Base-by-base conservation (phyloP, 208 protist genomes). In the Crithidia bombi region DNA sequence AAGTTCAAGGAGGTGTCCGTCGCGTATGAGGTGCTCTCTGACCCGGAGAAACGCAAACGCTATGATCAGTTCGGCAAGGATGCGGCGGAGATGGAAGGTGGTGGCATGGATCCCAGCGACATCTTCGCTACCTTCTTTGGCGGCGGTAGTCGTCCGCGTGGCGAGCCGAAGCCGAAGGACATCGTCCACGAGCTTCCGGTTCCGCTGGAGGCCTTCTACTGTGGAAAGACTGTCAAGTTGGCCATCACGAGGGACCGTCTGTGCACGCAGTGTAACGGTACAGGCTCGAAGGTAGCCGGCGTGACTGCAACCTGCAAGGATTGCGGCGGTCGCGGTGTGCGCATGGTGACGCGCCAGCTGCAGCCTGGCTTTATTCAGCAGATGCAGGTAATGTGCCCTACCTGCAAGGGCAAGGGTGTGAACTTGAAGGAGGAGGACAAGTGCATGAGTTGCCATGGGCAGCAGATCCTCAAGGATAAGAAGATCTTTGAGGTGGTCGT, bases 61-160 rank as follows among this genome's bases (percentile, higher is more conserved):
- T 99, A 99, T 75, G 99, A 99, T 75, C 76, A 98, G 73, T 99
- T 97, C 80, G 99, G 98, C 50, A 96, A 99, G 85, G 87, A 99
- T 58, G 98, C 96, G 44, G 85, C 99, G 7, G 90, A 98, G 57
- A 94, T 94, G 78, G 96, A 98, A 33, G 82, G 85, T 66, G 96
- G 86, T 17, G 95, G 86, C 32, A 83, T 96, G 21, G 90, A 96
- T 70, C 89, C 92, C 47, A 89, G 77, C 33, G 92, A 97, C 58
- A 94, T 97, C 73, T 97, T 97, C 82, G 79, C 89, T 46, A 87
- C 50, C 68, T 97, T 96, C 80, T 97, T 96, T 70, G 92, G 95
- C 58, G 95, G 91, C 36, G 94, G 93, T 36, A 72, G 83, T 32
- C 85, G 92, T 39, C 69, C 81, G 44, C 79, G 91, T 21, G 94